Percentiles rank a stretch among this genome's conserved stretches.
Conservation (phyloP, 208 protist species). For the Wallacemonas sp. region DNA sequence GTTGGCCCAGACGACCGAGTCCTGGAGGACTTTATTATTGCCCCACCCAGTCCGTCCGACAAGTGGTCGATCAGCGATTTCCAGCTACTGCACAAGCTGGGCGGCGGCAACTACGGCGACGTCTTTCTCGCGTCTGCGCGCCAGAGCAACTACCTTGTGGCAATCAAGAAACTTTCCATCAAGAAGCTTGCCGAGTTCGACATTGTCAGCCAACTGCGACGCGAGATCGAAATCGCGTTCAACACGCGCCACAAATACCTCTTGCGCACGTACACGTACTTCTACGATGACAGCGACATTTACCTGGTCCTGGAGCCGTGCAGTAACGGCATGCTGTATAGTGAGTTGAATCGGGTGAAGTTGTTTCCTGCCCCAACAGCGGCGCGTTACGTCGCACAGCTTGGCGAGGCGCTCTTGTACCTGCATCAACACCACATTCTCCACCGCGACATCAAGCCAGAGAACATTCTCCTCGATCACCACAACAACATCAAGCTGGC, state of each 20-base stretch:
- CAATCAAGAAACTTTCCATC: constrained; percentile 97
- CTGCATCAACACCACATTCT: constrained; percentile 97
- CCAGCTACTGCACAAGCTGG: constrained; percentile 94
- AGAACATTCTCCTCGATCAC: constrained; percentile 92
- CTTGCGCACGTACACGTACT: constrained; percentile 97
- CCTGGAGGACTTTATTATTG: constrained; percentile 71
- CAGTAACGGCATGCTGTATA: constrained; percentile 98
- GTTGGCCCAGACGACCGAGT: constrained; percentile 53
- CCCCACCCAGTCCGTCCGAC: constrained; percentile 57
- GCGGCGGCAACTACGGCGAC: constrained; percentile 98
- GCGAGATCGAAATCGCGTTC: constrained; percentile 99
- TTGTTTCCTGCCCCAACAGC: constrained; percentile 85
- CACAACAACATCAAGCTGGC: constrained; percentile 98
- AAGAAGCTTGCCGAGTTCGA: constrained; percentile 94
- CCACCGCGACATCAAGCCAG: constrained; percentile 96
- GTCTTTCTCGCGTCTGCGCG: constrained; percentile 98
- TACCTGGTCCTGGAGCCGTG: constrained; percentile 99
- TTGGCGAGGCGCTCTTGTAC: constrained; percentile 96
- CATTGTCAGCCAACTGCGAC: constrained; percentile 96
- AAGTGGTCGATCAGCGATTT: constrained; percentile 93
- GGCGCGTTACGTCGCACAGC: constrained; percentile 92
- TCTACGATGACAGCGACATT: constrained; percentile 97
- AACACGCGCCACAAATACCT: constrained; percentile 98
- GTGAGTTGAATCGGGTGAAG: constrained; percentile 91
- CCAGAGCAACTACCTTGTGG: constrained; percentile 96